Base-by-base conservation (phyloP, 1,284 basidiomycete genomes). In the Neonothopanus nambi region DNA sequence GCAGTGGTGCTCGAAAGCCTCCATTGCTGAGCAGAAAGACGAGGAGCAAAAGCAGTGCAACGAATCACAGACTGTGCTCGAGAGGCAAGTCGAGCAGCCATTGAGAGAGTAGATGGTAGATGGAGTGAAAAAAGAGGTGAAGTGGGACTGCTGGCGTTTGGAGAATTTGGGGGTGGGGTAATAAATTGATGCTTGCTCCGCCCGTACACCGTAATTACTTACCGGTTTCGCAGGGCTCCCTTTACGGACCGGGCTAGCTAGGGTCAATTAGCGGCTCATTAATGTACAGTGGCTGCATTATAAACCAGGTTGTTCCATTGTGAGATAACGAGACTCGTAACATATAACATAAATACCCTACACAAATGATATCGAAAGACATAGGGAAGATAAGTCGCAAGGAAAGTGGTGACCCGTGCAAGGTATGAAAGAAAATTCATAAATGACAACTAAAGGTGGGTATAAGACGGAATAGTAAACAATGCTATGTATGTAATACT, bases 1-100 rank as follows among this genome's bases (percentile, higher is more conserved):
- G 55, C 52, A 63, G 55, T 62, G 64, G 57, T 69, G 30, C 36
- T 45, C 37, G 61, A 51, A 63, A 38, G 5, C 54, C 53, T 51
- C 38, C 52, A 54, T 24, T 41, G 42, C 21, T 42, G 57, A 13
- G 54, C 57, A 13, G 57, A 50, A 17, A 56, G 23, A 54, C 51
- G 30, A 51, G 38, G n/a, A 48, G 17, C 18, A 46, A 51, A 18
- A 11, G 47, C n/a, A 30, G 53, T 53, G 12, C 40, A 24, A 15
- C 55, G 51, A 47, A 51, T 15, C 3, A 50, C 42, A 35, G 41
- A 7, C 15, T 36, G 39, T 45, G 51, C 51, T 35, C 56, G 61
- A 9, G 51, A 45, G 21, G 52, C 48, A 36, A 60, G 18, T 53
- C 53, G 49, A 24, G 56, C 45, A 50, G 57, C 61, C 71, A 71